These are phyloP conservation scores for Ustilago loliicola DNA, from an alignment of 1,284 basidiomycete genomes.

Conservation along the genomic window DNA sequence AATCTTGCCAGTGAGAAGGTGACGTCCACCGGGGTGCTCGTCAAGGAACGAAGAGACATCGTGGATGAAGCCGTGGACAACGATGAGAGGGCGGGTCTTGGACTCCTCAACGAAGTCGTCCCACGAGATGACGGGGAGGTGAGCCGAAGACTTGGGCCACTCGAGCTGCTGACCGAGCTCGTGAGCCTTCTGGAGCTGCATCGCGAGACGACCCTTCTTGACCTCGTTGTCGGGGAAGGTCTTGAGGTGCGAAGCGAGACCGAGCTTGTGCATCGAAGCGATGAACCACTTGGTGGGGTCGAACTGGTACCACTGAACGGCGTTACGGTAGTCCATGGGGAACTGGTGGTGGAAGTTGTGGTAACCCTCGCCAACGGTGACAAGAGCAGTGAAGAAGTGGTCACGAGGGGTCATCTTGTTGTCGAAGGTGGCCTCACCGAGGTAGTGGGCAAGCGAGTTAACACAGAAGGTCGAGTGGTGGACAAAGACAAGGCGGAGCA, in stretches of 20 bases:
- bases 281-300: constrained; percentile 71
- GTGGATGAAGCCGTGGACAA: constrained; percentile 68
- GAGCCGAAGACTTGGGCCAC: constrained; percentile 62
- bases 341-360: constrained; percentile 71
- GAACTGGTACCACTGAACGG: constrained; percentile 69
- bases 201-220: constrained; percentile 67
- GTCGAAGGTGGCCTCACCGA: constrained; percentile 69
- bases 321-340: constrained; percentile 70
- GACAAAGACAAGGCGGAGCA: constrained; percentile 67
- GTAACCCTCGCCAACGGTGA: constrained; percentile 69
- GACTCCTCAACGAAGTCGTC: constrained; percentile 67
- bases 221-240: constrained; percentile 70
- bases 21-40: constrained; percentile 68
- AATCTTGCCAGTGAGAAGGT: constrained; percentile 63
- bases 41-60: constrained; percentile 67
- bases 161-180: constrained; percentile 51
- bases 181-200: constrained; percentile 66
- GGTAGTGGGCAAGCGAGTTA: constrained; percentile 70
- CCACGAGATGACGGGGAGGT: constrained; percentile 69
- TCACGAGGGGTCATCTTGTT: constrained; percentile 70
- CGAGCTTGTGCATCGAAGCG: constrained; percentile 55
- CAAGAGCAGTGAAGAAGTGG: constrained; percentile 68
- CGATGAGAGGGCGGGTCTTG: constrained; percentile 66
- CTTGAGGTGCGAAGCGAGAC: constrained; percentile 68
- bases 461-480: constrained; percentile 71